Percentiles rank a stretch among this genome's conserved stretches.
Evolutionary conservation across 495 filamentous ascomycete genomes (phyloP).

Genomic region (Aspergillus conjunctus): DNA sequence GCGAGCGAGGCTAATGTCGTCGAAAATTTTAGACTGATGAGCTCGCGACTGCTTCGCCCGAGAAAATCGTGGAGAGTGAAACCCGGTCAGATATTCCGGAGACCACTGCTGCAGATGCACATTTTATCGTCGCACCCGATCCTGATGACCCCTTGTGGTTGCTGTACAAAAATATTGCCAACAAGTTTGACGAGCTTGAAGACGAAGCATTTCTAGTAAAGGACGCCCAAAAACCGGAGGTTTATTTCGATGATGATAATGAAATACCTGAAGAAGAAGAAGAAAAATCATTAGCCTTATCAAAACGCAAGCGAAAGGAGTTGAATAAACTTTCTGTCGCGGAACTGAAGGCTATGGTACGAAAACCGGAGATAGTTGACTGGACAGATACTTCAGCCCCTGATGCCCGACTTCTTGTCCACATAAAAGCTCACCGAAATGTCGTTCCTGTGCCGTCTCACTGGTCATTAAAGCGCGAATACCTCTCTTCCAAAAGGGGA

Average conservation of each 20-base stretch:
- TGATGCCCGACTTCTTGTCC: slow-evolving; percentile 86
- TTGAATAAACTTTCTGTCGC: slow-evolving; percentile 90
- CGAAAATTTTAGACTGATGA: too few species aligned
- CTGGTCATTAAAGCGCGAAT: slow-evolving; percentile 95
- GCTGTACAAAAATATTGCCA: slow-evolving; percentile 78
- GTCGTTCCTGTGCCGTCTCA: slow-evolving; percentile 92
- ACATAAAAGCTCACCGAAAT: slow-evolving; percentile 93
- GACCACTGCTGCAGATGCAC: slow-evolving; percentile 34
- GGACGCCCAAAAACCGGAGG: slow-evolving; percentile 80
- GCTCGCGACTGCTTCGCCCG: too few species aligned
- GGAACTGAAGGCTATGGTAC: slow-evolving; percentile 88
- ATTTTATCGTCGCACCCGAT: slow-evolving; percentile 47
- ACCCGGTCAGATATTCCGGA: slow-evolving; percentile 25
- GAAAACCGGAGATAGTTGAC: slow-evolving; percentile 91
- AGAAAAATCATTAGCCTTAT: slow-evolving; percentile 63
- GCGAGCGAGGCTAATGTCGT: too few species aligned
- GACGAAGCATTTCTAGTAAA: slow-evolving; percentile 61
- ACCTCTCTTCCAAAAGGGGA: slow-evolving; percentile 92
- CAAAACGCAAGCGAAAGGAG: slow-evolving; percentile 91
- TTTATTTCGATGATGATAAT: slow-evolving; percentile 84
- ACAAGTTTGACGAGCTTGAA: slow-evolving; percentile 65
- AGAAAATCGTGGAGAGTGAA: slow-evolving; percentile 11
- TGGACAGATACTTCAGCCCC: slow-evolving; percentile 96
- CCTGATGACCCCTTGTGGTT: slow-evolving; percentile 76
- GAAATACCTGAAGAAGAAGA: slow-evolving; percentile 88